Percentiles rank a stretch among this genome's conserved stretches.
phyloP scores from a whole-genome alignment of 225 moss, liverwort and hornwort species.

The Thuidium tamariscinum region DNA sequence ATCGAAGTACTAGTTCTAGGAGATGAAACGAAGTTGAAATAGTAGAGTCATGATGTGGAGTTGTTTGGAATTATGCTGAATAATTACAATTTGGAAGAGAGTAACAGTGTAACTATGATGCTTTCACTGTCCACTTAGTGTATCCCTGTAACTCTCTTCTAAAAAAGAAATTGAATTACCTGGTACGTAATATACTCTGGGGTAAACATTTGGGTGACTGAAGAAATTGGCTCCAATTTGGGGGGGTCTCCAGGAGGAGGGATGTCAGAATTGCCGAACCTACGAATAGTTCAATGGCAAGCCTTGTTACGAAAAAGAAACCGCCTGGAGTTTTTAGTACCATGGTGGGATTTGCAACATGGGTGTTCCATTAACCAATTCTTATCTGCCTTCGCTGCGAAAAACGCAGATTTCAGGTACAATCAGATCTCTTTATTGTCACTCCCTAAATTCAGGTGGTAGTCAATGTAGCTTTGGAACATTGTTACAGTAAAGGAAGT shows the following conservation, averaged over 20 bases:
- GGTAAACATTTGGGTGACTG: background rate
- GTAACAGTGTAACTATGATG: background rate
- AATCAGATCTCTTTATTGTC: background rate
- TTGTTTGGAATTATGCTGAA: background rate
- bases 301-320: constrained; percentile 30
- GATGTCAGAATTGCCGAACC: constrained; percentile 16
- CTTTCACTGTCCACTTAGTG: background rate
- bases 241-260: constrained; percentile 27
- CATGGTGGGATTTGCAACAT: constrained; percentile 63
- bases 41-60: background rate
- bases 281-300: constrained; percentile 51
- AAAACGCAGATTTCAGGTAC: constrained; percentile 49
- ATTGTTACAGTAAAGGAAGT: background rate
- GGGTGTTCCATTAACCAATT: constrained; percentile 54
- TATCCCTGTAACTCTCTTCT: background rate
- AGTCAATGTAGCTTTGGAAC: background rate
- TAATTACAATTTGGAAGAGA: background rate
- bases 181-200: background rate
- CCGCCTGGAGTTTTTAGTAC: constrained; percentile 47
- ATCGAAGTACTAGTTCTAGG: background rate
- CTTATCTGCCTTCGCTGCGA: constrained; percentile 50
- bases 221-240: background rate
- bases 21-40: background rate
- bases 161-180: background rate
- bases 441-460: background rate